Evolutionary conservation across 169 alveolate species (phyloP).

Genomic region (Plasmodium sp.): DNA sequence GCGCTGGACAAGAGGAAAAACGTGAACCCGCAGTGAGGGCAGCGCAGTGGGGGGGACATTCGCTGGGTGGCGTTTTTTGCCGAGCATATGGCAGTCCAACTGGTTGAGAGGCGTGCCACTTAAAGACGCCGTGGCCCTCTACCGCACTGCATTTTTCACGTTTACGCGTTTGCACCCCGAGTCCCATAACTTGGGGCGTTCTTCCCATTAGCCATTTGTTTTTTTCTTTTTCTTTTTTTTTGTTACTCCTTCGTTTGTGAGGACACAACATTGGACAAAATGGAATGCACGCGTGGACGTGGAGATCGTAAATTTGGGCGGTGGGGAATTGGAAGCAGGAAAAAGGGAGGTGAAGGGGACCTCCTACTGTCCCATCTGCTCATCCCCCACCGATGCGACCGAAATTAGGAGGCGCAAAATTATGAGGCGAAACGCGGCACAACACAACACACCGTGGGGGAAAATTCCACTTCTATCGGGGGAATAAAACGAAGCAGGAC

Average conservation of each 20-base stretch:
- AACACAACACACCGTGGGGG: neutral
- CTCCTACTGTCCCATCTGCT: neutral
- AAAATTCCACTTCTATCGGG: neutral
- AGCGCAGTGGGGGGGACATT: neutral
- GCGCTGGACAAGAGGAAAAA: conserved; percentile 26
- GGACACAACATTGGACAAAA: neutral
- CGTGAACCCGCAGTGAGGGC: neutral
- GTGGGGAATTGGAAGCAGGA: neutral
- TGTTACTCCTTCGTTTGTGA: neutral
- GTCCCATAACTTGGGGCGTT: neutral
- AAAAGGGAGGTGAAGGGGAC: neutral
- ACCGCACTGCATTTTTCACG: neutral
- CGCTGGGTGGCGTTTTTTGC: neutral
- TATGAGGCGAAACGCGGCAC: neutral
- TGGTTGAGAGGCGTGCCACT: too few species aligned
- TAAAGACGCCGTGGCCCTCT: too few species aligned
- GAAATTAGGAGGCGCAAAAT: neutral
- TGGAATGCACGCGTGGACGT: neutral
- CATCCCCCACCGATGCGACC: neutral
- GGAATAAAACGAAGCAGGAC: neutral
- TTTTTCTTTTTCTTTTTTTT: neutral
- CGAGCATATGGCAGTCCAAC: neutral
- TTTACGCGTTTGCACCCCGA: neutral
- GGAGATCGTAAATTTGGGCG: neutral
- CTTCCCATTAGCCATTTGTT: neutral